Conservation (phyloP, 805 yeast species). For the Metschnikowia shivogae region DNA sequence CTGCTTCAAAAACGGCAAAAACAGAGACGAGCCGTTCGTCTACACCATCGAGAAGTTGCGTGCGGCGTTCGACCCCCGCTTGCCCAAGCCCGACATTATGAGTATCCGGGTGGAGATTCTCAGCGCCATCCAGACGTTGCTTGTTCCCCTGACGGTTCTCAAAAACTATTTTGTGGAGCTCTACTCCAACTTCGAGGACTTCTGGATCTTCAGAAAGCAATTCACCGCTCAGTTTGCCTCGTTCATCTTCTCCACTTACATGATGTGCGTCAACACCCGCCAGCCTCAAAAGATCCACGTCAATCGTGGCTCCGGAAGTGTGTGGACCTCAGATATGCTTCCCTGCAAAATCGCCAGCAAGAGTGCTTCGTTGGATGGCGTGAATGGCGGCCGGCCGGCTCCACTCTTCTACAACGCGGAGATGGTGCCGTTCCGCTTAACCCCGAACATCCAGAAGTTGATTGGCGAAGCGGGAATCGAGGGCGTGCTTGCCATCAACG, state of each 20-base stretch:
- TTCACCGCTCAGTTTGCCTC: slow-evolving; percentile 94
- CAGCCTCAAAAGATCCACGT: slow-evolving; percentile 92
- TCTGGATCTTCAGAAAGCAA: slow-evolving; percentile 95
- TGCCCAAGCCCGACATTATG: slow-evolving; percentile 88
- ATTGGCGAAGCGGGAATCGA: slow-evolving; percentile 94
- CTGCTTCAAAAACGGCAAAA: slow-evolving; percentile 68
- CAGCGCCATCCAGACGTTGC: slow-evolving; percentile 79
- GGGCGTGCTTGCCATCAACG: slow-evolving; percentile 81
- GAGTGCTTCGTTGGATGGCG: slow-evolving; percentile 45
- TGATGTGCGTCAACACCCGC: slow-evolving; percentile 90
- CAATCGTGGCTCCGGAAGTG: slow-evolving; percentile 76
- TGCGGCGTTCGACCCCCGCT: slow-evolving; percentile 88
- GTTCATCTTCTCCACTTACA: slow-evolving; percentile 84
- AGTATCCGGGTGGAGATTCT: slow-evolving; percentile 88
- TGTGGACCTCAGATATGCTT: slow-evolving; percentile 92
- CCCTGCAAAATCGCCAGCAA: slow-evolving; percentile 75
- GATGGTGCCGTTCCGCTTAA: slow-evolving; percentile 91
- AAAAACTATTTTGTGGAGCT: slow-evolving; percentile 68
- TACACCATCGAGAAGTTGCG: slow-evolving; percentile 80
- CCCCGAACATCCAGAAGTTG: slow-evolving; percentile 90
- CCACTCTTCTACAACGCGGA: slow-evolving; percentile 91
- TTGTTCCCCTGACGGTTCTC: slow-evolving; percentile 82
- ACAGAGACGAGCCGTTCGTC: slow-evolving; percentile 86
- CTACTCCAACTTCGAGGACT: slow-evolving; percentile 81
- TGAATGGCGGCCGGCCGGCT: slow-evolving; percentile 50